Evolutionary conservation across 2,329 filamentous ascomycete genomes (phyloP), one percentile per base, ranked within the genome.

Genomic region (Pseudonectria buxi): DNA sequence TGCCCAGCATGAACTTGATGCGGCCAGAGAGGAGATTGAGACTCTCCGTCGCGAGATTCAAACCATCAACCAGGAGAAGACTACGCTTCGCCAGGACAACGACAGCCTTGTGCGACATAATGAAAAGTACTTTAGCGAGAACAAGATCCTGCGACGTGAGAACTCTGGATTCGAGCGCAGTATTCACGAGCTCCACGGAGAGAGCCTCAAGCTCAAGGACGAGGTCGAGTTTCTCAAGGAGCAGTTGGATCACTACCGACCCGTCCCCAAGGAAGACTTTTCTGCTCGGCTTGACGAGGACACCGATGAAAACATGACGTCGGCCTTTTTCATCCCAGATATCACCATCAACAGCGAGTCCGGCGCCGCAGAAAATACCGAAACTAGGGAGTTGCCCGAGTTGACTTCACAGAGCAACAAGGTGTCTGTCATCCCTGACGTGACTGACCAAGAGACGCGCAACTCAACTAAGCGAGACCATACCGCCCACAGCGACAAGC

Each of bases 291-390:
- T 60, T 3, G 58, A 63, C 4, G 58, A 62, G 1, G 56, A 60
- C 36, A 62, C 58, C 7, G 65, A 67, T 32, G 71, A 75, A 26
- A 73, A 75, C 43, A 74, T 76, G 68, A 76, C 73, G 1, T 77
- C 74, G 6, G 73, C 71, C 4, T 70, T 76, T 46, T 74, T 77
- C 45, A 61, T 77, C 37, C 72, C 74, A 14, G 74, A 78, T 43
- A 76, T 76, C 41, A 77, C 73, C 3, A 61, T 75, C 24, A 65
- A 71, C 36, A 63, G 58, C 35, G 57, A 60, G 14, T 49, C 54
- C 15, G 55, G 33, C 7, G 43, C 43, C 3, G 39, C 35, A 7
- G 59, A 65, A 39, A 54, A 50, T 38, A 59, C 55, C 4, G 53
- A 55, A 31, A 56, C 53, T 3, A 52, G 52, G 32, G 56, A 62